Evolutionary conservation across 208 protist species (phyloP), one percentile per base, ranked within the genome.

Genomic region (Trypanosoma conorhini): DNA sequence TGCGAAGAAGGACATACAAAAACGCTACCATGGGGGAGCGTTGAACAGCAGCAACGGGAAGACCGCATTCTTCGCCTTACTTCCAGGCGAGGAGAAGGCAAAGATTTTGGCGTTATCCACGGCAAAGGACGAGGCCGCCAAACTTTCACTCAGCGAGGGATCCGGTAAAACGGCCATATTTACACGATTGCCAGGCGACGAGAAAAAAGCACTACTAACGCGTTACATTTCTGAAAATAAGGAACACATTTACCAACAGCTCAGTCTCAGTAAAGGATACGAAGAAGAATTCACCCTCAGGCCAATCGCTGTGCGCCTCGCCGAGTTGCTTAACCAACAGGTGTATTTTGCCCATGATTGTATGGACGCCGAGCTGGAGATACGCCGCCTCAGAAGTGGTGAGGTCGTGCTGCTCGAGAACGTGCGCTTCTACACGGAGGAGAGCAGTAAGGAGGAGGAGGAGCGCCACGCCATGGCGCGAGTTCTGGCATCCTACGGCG

Each of bases 371-470:
- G 89, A 88, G 61, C 54, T 79, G 15, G 80, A 92, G 50, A 81
- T 94, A 8, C 48, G 69, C 30, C 72, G 72, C 35, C 72, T 92
- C 28, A 74, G 80, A 12, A 81, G 64, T 58, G 97, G 98, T 26
- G 88, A 92, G 9, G 85, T 99, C 24, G 93, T 99, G 80, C 83
- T 99, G 4, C 88, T 99, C 9, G 99, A 99, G 87, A 99, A 99
- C 81, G 74, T 99, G 15, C 95, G 99, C 67, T 99, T 99, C 91
- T 98, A 99, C 87, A 31, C 85, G 30, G 98, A 99, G 76, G 98
- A 99, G 76, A 92, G 98, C 78, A 97, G 97, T 22, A 85, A 88
- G 54, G 87, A 95, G 33, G 76, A 94, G 54, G 74, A 68, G 22
- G 83, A 92, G 28, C 89, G 92, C 24, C 83, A 93, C 21, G 83